Base-by-base conservation (phyloP, 2,329 filamentous ascomycete genomes). In the Ophioceras dolichostomum region DNA sequence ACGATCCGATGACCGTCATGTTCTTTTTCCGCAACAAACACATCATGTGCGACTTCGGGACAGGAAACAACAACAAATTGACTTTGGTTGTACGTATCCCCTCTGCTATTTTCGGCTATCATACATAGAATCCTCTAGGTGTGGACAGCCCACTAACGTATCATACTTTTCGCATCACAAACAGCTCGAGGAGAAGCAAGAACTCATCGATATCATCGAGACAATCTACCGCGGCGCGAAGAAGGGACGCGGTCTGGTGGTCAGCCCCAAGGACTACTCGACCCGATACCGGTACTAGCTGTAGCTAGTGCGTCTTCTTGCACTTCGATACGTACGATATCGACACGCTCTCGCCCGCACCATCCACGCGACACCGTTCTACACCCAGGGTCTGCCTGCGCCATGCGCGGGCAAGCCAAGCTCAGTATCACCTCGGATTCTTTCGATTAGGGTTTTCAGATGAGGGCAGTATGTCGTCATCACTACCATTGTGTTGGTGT, bases 1-100 rank as follows among this genome's bases (percentile, higher is more conserved):
- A 64, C 49, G 57, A 98, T 55, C 79, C 87, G 3, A 79, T 96
- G 60, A 95, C 43, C n/a, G 39, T 44, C 38, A 37, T 51, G 45
- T 49, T 69, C 68, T 94, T 94, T 70, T 94, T 88, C 68, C 77
- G 89, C 43, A 98, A 98, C 59, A 98, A 98, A 59, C 87, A 95
- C 62, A 96, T 96, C 77, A 94, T 93, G 83, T 86, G 83, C 58
- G 89, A 96, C 73, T 87, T 95, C 49, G 89, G 89, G 33, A 98
- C 91, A 2, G 91, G 91, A 46, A 94, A 98, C 64, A 98, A 98
- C 61, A 98, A 98, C 60, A 96, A 96, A 60, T 68, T 95, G 48
- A 95, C 36, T 20, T 19, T 37, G 20, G 36, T 37, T 28, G 36
- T 37, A 32, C 10, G 36, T 32, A 10, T 14, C 10, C n/a, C 2